These are phyloP conservation scores for Leishmania aethiopica DNA, from an alignment of 208 protist genomes.

Conservation along the genomic window DNA sequence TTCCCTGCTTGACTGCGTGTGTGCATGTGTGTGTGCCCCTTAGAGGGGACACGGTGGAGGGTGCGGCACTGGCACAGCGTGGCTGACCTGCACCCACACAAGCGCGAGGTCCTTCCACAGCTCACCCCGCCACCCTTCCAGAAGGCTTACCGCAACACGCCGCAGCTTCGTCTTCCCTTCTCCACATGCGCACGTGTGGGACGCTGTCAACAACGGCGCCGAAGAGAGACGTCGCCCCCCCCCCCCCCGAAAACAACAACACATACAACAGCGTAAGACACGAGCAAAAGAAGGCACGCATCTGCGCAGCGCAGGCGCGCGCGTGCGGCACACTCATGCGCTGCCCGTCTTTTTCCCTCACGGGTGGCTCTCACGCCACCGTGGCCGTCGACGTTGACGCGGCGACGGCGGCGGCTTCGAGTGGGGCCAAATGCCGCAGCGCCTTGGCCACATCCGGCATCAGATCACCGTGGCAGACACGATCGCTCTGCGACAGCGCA, in stretches of 20 bases:
- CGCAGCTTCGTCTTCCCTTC: neutral
- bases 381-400: neutral
- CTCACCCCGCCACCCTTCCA: neutral
- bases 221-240: neutral
- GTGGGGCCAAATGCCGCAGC: conserved; percentile 13
- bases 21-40: neutral
- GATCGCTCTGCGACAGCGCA: neutral
- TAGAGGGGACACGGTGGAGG: neutral
- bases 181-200: neutral
- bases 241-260: neutral
- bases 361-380: neutral
- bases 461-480: conserved; percentile 2
- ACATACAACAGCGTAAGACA: conserved; percentile 1
- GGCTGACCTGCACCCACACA: neutral
- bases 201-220: neutral
- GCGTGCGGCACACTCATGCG: neutral
- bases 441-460: conserved; percentile 7
- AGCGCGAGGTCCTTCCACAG: neutral
- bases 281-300: neutral
- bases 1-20: neutral
- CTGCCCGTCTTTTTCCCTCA: neutral
- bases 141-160: neutral
- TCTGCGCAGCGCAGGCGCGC: neutral
- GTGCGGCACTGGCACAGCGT: neutral
- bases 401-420: conserved; percentile 6